phyloP scores from a whole-genome alignment of 2,329 filamentous ascomycete genomes.

The Madurella mycetomatis region DNA sequence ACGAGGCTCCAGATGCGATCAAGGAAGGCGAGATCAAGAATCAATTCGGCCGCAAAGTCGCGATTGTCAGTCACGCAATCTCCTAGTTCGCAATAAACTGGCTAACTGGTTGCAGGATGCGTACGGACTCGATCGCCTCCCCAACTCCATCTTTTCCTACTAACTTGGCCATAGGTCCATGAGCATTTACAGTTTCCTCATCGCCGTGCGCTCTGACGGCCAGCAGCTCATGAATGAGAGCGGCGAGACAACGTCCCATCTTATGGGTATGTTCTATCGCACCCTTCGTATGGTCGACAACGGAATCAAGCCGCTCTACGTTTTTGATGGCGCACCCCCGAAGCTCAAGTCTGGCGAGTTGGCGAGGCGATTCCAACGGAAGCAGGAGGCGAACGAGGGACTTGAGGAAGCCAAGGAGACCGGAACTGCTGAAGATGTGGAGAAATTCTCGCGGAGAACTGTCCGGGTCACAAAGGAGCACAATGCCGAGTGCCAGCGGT shows the following conservation, averaged over 20 bases:
- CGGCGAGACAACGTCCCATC: slow-evolving; percentile 93
- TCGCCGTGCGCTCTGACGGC: slow-evolving; percentile 93
- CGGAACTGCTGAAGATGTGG: slow-evolving; percentile 92
- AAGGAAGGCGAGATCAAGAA: slow-evolving; percentile 98
- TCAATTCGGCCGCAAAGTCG: slow-evolving; percentile 96
- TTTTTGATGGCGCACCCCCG: slow-evolving; percentile 94
- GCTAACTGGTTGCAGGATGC: slow-evolving; percentile 47
- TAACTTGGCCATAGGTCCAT: slow-evolving; percentile 56
- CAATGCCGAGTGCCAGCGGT: slow-evolving; percentile 86
- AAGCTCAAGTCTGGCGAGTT: slow-evolving; percentile 97
- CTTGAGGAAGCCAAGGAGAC: slow-evolving; percentile 96
- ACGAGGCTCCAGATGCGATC: slow-evolving; percentile 91
- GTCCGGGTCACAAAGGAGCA: slow-evolving; percentile 95
- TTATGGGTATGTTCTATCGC: slow-evolving; percentile 99
- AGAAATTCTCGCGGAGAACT: slow-evolving; percentile 92
- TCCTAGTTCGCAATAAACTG: background rate
- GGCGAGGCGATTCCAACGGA: slow-evolving; percentile 92
- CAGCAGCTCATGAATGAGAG: slow-evolving; percentile 94
- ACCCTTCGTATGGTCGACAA: slow-evolving; percentile 98
- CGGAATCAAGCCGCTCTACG: slow-evolving; percentile 96
- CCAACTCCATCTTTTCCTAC: background rate
- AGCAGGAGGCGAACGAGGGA: slow-evolving; percentile 83
- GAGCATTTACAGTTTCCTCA: slow-evolving; percentile 98
- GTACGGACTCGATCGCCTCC: slow-evolving; percentile 33
- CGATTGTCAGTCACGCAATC: slow-evolving; percentile 64